A percentile compares a stretch with the other conserved stretches of the same genome.
Conservation (phyloP, 352 stramenopile species). For the Hyaloperonospora arabidopsidis region DNA sequence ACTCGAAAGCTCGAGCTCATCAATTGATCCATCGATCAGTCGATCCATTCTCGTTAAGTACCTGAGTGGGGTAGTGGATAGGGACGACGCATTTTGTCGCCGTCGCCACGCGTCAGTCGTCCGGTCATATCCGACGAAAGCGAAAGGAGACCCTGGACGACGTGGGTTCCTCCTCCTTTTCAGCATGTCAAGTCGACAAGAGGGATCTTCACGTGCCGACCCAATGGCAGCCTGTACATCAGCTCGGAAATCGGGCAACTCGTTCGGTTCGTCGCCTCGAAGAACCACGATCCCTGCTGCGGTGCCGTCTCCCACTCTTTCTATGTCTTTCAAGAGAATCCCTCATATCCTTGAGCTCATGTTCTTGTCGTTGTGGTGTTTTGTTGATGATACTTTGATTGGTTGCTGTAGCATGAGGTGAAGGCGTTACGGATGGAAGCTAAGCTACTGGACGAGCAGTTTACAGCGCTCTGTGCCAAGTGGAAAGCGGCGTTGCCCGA, state of each 20-base stretch:
- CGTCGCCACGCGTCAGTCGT: no score
- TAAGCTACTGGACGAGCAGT: slow-evolving; percentile 27
- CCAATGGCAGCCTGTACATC: no score
- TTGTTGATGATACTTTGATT: neutral
- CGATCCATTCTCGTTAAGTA: no score
- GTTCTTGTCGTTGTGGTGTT: neutral
- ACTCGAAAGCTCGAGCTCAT: no score
- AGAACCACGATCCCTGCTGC: slow-evolving; percentile 24
- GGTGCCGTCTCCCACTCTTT: slow-evolving; percentile 7
- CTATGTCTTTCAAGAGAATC: neutral
- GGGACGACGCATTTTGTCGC: no score
- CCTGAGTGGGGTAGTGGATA: no score
- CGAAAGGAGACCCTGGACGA: no score
- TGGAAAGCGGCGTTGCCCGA: slow-evolving; percentile 37
- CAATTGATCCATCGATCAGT: no score
- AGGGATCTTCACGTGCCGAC: no score
- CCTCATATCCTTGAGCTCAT: slow-evolving; percentile 3
- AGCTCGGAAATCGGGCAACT: neutral
- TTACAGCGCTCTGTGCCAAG: slow-evolving; percentile 32
- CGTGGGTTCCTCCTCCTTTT: no score
- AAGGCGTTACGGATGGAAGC: slow-evolving; percentile 37
- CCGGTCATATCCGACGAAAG: no score
- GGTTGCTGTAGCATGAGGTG: slow-evolving; percentile 37
- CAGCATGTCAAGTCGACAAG: no score
- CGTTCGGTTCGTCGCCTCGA: slow-evolving; percentile 10